These are phyloP conservation scores for Colletotrichum higginsianum DNA, from an alignment of 2,329 filamentous ascomycete species.

Conservation along the genomic window DNA sequence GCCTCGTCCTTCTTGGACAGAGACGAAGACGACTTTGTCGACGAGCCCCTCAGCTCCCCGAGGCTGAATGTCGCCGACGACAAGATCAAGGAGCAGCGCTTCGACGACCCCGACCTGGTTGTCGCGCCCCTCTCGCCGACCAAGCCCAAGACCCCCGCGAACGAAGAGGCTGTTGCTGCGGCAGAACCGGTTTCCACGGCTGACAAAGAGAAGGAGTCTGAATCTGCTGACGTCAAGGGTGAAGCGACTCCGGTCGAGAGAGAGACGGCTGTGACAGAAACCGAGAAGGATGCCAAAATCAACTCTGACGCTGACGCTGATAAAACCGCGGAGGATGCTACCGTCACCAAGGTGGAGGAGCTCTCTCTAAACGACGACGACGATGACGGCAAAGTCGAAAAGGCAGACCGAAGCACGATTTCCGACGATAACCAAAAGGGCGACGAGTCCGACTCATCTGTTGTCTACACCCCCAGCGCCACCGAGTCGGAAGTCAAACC, in stretches of 20 bases:
- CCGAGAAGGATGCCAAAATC: not conserved
- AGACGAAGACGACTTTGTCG: slow-evolving; percentile 82
- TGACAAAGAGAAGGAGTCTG: slow-evolving; percentile 31
- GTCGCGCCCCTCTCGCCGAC: slow-evolving; percentile 72
- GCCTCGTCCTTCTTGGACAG: slow-evolving; percentile 56
- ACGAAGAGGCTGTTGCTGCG: slow-evolving; percentile 38
- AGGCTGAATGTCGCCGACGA: slow-evolving; percentile 74
- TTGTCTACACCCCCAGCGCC: slow-evolving; percentile 44
- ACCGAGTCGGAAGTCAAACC: slow-evolving; percentile 33
- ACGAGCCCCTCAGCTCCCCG: slow-evolving; percentile 81
- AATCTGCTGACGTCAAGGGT: slow-evolving; percentile 30
- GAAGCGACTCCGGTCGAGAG: slow-evolving; percentile 10
- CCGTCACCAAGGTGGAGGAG: slow-evolving; percentile 31
- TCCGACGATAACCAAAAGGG: slow-evolving; percentile 42
- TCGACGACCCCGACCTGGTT: slow-evolving; percentile 70
- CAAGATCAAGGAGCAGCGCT: slow-evolving; percentile 65
- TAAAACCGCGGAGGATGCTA: slow-evolving; percentile 18
- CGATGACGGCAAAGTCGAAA: slow-evolving; percentile 14
- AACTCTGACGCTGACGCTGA: not conserved
- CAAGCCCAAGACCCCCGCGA: slow-evolving; percentile 49
- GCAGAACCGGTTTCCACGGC: slow-evolving; percentile 40
- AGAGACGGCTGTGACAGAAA: slow-evolving; percentile 16
- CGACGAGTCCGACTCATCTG: slow-evolving; percentile 48
- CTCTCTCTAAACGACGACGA: slow-evolving; percentile 19
- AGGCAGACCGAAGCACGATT: slow-evolving; percentile 9